Base-by-base conservation (phyloP, 441 rosid species). In the Arabidopsis lyrata region DNA sequence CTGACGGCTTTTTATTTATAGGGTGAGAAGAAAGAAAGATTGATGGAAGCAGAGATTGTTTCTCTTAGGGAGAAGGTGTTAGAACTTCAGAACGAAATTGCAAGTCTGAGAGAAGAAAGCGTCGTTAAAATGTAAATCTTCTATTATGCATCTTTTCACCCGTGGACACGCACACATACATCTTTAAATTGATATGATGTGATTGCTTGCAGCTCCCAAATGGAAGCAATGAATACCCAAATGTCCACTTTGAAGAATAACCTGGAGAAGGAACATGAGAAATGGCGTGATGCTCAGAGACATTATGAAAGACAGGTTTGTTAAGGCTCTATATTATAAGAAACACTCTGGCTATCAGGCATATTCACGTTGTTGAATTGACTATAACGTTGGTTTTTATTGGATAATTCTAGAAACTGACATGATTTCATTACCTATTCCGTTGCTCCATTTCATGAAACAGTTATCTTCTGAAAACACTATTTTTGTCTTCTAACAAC, bases 221-320 rank as follows among this genome's bases (percentile, higher is more conserved):
- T 90, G 65, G 83, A 45, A 54, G 83, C 81, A 27, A 52, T 96
- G 93, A 91, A 93, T 80, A 75, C 74, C 79, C 93, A 88, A 75
- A 68, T 86, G 73, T 83, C 90, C 76, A 75, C 79, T 71, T 56
- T 90, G 68, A 92, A 90, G 80, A 89, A 85, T 18, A 88, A 90
- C 65, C 83, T 94, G 82, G 92, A 88, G 83, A 81, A 60, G 54
- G 97, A 87, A 77, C 97, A 91, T 80, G 92, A 86, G 74, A 82
- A 86, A 70, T 88, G 98, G 93, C 88, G 88, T 57, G 64, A 83
- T 76, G 90, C 97, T 74, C 97, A 93, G 78, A 83, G 89, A 64
- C 93, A 95, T 78, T 95, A 95, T 73, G 99, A 95, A 86, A 85
- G 97, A 86, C 99, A 95, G 98, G 99, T 95, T 76, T 59, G 72